phyloP scores from a whole-genome alignment of 345 rosid species.

The Anastatica hierochuntica region DNA sequence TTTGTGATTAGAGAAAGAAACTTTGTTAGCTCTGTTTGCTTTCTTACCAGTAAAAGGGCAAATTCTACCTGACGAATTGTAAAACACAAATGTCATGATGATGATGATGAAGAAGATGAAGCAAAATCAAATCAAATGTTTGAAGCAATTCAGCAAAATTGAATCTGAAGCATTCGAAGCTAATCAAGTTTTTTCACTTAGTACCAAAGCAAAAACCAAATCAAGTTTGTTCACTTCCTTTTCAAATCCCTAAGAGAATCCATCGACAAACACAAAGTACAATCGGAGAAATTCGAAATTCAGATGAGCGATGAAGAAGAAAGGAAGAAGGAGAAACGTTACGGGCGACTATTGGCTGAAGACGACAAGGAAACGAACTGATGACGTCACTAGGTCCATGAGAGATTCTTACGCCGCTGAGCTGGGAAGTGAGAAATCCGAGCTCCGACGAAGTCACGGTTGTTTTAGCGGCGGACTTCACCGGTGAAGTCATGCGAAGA shows the following conservation, averaged over 20 bases:
- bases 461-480: slow-evolving; percentile 5
- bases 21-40: slow-evolving; percentile 81
- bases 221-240: too few species aligned
- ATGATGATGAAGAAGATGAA: too few species aligned
- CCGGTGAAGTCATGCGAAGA: slow-evolving; percentile 23
- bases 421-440: slow-evolving; percentile 56
- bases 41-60: slow-evolving; percentile 95
- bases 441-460: slow-evolving; percentile 24
- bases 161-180: too few species aligned
- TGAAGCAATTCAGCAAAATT: too few species aligned
- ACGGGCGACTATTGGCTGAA: slow-evolving; percentile 72
- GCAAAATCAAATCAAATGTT: too few species aligned
- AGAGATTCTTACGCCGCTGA: slow-evolving; percentile 55
- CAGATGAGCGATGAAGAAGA: background rate
- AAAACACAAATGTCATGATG: background rate
- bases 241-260: background rate
- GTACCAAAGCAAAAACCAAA: too few species aligned
- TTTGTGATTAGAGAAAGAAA: slow-evolving; percentile 95
- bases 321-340: background rate
- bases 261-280: too few species aligned
- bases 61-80: slow-evolving; percentile 78
- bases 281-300: too few species aligned
- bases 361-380: slow-evolving; percentile 30
- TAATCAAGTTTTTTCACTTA: too few species aligned
- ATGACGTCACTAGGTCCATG: slow-evolving; percentile 6